A percentile compares a stretch with the other conserved stretches of the same genome.
Evolutionary conservation across 2,329 filamentous ascomycete genomes (phyloP).

Genomic region (Exophiala xenobiotica): DNA sequence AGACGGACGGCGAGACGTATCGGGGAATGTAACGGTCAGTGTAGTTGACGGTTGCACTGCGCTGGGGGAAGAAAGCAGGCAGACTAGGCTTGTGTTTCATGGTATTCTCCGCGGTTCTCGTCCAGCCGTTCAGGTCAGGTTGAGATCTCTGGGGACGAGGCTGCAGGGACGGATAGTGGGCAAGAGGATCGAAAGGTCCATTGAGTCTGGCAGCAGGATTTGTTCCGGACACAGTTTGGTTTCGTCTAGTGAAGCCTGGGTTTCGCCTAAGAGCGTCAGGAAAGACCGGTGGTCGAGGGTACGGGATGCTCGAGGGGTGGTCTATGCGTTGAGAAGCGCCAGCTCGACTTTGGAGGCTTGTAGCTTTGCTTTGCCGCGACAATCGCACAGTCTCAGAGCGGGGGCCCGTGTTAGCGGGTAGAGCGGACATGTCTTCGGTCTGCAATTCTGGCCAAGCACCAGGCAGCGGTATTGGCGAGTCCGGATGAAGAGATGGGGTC

Average conservation of each 20-base stretch:
- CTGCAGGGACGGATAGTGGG: slow-evolving; percentile 11
- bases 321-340: slow-evolving; percentile 5
- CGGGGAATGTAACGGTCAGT: slow-evolving; percentile 19
- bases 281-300: slow-evolving; percentile 4
- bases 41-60: slow-evolving; percentile 19
- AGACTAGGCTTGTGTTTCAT: not conserved
- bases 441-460: slow-evolving; percentile 20
- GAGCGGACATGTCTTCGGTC: slow-evolving; percentile 11
- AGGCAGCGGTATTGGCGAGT: slow-evolving; percentile 28
- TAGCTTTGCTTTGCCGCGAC: too few species aligned
- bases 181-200: slow-evolving; percentile 32
- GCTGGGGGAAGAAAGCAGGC: slow-evolving; percentile 8
- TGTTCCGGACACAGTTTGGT: slow-evolving; percentile 31
- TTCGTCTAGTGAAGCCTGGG: slow-evolving; percentile 14
- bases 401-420: not conserved
- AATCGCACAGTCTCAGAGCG: too few species aligned
- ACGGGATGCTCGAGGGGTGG: slow-evolving; percentile 5
- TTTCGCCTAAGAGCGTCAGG: not conserved
- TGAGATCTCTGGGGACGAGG: slow-evolving; percentile 13
- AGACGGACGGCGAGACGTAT: not conserved
- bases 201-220: slow-evolving; percentile 31
- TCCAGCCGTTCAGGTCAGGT: slow-evolving; percentile 14
- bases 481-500: not conserved
- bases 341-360: not conserved
- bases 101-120: slow-evolving; percentile 1